Conservation (phyloP, 1,284 basidiomycete species). For the Sutorius eximius region DNA sequence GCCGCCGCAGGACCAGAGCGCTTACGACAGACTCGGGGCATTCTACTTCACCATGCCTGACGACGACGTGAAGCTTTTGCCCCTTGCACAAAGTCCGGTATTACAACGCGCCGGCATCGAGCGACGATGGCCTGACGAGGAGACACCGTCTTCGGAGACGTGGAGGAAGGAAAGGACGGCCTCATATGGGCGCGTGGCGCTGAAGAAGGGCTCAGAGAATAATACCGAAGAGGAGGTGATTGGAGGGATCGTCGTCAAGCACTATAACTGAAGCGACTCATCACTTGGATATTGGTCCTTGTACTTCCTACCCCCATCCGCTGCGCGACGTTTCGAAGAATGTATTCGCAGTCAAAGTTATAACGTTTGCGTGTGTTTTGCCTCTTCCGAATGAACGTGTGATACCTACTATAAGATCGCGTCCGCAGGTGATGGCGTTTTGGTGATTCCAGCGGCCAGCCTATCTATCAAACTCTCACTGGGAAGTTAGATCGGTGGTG, state of each 20-base stretch:
- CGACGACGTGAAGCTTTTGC: constrained; percentile 33
- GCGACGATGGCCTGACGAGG: constrained; percentile 33
- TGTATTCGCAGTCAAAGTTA: not conserved
- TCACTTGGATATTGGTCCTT: not conserved
- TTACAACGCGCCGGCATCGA: constrained; percentile 32
- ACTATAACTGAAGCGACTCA: constrained; percentile 37
- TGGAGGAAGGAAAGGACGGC: constrained; percentile 40
- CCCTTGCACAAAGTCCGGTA: constrained; percentile 31
- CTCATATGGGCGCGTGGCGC: constrained; percentile 38
- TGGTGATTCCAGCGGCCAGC: not conserved
- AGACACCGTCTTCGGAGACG: constrained; percentile 15
- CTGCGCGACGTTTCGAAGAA: not conserved
- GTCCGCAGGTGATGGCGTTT: not conserved
- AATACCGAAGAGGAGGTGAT: constrained; percentile 44
- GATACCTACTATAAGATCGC: not conserved
- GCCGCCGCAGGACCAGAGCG: constrained; percentile 43
- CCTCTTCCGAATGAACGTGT: not conserved
- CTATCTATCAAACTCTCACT: not conserved
- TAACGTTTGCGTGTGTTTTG: not conserved
- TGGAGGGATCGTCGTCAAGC: constrained; percentile 42
- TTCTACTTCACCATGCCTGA: constrained; percentile 43
- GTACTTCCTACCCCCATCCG: not conserved
- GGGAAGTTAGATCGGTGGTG: too few species aligned
- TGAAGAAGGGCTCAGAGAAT: constrained; percentile 33
- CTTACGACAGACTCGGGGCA: constrained; percentile 40